Evolutionary conservation across 2,329 filamentous ascomycete species (phyloP).

Genomic region (Colletotrichum musicola): DNA sequence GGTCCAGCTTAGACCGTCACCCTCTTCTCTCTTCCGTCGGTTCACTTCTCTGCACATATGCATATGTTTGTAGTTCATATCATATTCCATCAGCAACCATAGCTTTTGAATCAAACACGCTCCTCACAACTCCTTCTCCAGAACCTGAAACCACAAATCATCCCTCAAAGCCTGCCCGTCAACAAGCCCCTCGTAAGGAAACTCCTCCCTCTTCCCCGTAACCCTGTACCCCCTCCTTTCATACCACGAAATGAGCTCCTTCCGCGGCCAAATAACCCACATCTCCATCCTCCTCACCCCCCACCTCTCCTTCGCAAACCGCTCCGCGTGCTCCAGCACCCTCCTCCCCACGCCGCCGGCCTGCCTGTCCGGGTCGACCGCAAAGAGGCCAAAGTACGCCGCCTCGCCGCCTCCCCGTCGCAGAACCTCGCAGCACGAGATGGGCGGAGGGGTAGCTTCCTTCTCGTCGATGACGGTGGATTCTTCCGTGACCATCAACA

Average conservation of each 20-base stretch:
- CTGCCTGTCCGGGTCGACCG: slow-evolving; percentile 58
- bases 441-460: slow-evolving; percentile 4
- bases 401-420: slow-evolving; percentile 12
- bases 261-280: slow-evolving; percentile 57
- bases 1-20: slow-evolving; percentile 43
- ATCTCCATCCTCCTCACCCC: slow-evolving; percentile 55
- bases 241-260: slow-evolving; percentile 62
- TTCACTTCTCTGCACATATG: neutral
- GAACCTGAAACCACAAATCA: slow-evolving; percentile 57
- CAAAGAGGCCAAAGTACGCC: slow-evolving; percentile 61
- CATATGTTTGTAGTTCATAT: no score
- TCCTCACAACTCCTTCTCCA: slow-evolving; percentile 53
- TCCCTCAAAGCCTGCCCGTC: slow-evolving; percentile 54
- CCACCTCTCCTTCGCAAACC: slow-evolving; percentile 49
- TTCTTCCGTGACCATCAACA: slow-evolving; percentile 53
- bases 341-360: slow-evolving; percentile 57
- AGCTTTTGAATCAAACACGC: no score
- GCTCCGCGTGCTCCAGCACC: slow-evolving; percentile 57
- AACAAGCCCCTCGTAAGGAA: slow-evolving; percentile 55
- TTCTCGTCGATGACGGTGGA: slow-evolving; percentile 7
- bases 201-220: slow-evolving; percentile 56
- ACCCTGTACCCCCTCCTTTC: slow-evolving; percentile 59
- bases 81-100: no score
- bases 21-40: neutral
- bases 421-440: slow-evolving; percentile 58